Base-by-base conservation (phyloP, 768 basidiomycete species). In the Harrya chromipes region DNA sequence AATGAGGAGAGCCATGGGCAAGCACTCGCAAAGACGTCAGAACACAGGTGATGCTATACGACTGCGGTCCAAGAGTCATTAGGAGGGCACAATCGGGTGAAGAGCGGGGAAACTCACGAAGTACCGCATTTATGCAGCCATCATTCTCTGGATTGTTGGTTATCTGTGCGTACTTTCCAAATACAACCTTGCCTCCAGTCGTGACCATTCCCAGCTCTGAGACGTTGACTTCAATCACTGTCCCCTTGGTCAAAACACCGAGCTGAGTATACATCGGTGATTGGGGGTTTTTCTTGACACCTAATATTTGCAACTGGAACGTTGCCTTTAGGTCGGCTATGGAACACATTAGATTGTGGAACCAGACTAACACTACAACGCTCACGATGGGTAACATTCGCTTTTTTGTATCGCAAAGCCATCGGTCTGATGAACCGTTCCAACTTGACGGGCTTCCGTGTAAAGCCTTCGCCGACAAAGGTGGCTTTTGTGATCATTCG, bases 401-500 rank as follows among this genome's bases (percentile, higher is more conserved):
- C 97, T 69, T 95, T 97, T 71, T 94, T 98, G 73, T 94, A 94
- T 41, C 97, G 85, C 59, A 99, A 72, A 33, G 94, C 97, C 91
- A 97, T 97, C 4, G 97, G 97, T 53, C 97, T 79, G 50, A 99
- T 85, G 69, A 99, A 99, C 38, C 97, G 79, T 72, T 99, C 97
- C 85, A 98, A 90, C 74, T 99, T 99, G 52, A 97, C 94, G 1
- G 97, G 97, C 70, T 98, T 98, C 53, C 97, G 79, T 14, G 97
- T 99, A 69, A 98, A 99, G 16, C 91, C 87, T 68, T 97, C 94
- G 5, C 95, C 95, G 27, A 99, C 97, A 63, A 98, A 99, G 9
- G 97, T 99, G 27, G 97, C 97, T 72, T 99, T 99, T 48, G 93
- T 97, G 53, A 99, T 90, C 94, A 98, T 97, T 58, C 94, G 83